These are phyloP conservation scores for Claviceps capensis DNA, from an alignment of 2,329 filamentous ascomycete genomes.

Conservation along the genomic window DNA sequence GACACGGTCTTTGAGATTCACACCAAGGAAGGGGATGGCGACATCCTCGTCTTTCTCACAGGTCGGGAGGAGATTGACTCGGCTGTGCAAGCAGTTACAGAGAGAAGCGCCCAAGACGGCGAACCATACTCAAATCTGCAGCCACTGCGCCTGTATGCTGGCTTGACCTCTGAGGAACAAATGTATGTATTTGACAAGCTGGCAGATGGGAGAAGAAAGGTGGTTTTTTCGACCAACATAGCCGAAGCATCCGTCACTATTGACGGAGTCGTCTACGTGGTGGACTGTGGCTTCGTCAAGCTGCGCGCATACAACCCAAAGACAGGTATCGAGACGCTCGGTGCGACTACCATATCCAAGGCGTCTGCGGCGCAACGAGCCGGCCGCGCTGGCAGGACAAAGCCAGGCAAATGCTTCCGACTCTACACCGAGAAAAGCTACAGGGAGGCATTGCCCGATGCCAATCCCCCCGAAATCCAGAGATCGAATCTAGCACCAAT, in stretches of 20 bases:
- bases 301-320: conserved; percentile 70
- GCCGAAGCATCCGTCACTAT: conserved; percentile 94
- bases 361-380: conserved; percentile 87
- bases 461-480: conserved; percentile 81
- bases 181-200: conserved; percentile 88
- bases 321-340: conserved; percentile 80
- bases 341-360: conserved; percentile 70
- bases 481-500: conserved; percentile 80
- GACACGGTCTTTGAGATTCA: conserved; percentile 83
- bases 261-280: conserved; percentile 77
- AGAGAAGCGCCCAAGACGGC: conserved; percentile 50
- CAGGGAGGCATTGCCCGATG: conserved; percentile 43
- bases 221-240: conserved; percentile 90
- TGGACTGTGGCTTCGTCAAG: conserved; percentile 88
- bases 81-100: conserved; percentile 64
- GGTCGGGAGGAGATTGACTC: conserved; percentile 87
- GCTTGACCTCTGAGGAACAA: conserved; percentile 78
- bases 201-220: conserved; percentile 71
- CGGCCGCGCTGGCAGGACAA: conserved; percentile 78
- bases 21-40: conserved; percentile 62
- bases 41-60: conserved; percentile 83
- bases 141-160: conserved; percentile 70
- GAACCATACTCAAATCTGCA: conserved; percentile 15
- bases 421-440: conserved; percentile 74
- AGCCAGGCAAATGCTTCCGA: conserved; percentile 84